These are phyloP conservation scores for Mycena galopus DNA, from an alignment of 768 basidiomycete species.

Conservation along the genomic window DNA sequence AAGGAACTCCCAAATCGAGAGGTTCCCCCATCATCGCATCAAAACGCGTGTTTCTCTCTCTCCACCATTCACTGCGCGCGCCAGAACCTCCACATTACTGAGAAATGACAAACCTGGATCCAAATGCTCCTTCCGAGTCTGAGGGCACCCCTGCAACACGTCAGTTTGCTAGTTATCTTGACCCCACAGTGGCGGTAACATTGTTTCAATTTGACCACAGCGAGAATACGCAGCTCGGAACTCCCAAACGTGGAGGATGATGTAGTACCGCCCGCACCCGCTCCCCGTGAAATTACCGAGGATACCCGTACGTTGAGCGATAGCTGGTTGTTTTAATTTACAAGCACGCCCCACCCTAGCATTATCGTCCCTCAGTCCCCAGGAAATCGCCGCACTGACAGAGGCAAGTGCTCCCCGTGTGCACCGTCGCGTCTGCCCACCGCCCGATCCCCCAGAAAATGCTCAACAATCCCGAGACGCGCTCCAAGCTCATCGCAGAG, in stretches of 20 bases:
- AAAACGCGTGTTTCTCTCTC: not conserved
- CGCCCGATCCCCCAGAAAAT: slow-evolving; percentile 18
- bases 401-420: slow-evolving; percentile 15
- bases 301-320: slow-evolving; percentile 29
- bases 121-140: not conserved
- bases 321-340: not conserved
- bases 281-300: slow-evolving; percentile 31
- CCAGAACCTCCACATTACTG: not conserved
- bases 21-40: not conserved
- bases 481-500: slow-evolving; percentile 59
- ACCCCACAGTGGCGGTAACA: slow-evolving; percentile 10
- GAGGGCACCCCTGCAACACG: slow-evolving; percentile 30
- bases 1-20: too few relatives aligned
- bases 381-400: slow-evolving; percentile 31
- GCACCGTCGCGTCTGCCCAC: not conserved
- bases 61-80: too few relatives aligned
- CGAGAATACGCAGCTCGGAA: slow-evolving; percentile 32
- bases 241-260: slow-evolving; percentile 24
- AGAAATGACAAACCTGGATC: not conserved
- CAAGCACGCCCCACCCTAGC: not conserved
- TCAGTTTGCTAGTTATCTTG: slow-evolving; percentile 22
- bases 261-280: slow-evolving; percentile 10
- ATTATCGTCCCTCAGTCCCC: slow-evolving; percentile 28
- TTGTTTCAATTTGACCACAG: slow-evolving; percentile 13
- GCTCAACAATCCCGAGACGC: slow-evolving; percentile 32